Evolutionary conservation across 805 yeast species (phyloP).

Genomic region (Yamadazyma philogaea): DNA sequence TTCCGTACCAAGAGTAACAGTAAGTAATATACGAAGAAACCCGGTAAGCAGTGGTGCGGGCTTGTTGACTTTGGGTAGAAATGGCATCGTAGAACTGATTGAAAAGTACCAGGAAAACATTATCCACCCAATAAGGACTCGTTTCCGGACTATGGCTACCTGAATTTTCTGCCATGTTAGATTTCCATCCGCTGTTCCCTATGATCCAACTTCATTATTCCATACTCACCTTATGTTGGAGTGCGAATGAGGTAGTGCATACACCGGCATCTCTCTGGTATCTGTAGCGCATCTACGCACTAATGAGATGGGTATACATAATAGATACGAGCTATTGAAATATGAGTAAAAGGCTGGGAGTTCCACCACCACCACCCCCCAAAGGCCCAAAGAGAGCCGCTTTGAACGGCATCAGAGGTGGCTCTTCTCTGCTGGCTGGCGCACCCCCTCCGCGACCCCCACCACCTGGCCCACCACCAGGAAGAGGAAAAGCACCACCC

Average conservation of each 20-base stretch:
- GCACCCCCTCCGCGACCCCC: conserved; percentile 11
- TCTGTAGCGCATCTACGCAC: neutral
- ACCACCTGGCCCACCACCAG: conserved; percentile 14
- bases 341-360: conserved; percentile 18
- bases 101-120: conserved; percentile 1
- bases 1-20: conserved; percentile 36
- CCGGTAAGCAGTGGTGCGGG: conserved; percentile 1
- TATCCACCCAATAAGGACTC: too few relatives aligned
- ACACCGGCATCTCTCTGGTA: neutral
- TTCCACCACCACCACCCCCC: conserved; percentile 15
- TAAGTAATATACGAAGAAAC: conserved; percentile 20
- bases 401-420: neutral
- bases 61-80: conserved; percentile 8
- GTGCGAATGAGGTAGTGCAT: neutral
- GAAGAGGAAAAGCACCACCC: conserved; percentile 16
- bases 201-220: neutral
- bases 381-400: conserved; percentile 2
- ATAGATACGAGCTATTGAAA: neutral
- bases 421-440: conserved; percentile 5
- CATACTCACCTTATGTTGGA: neutral
- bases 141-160: neutral
- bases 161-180: conserved; percentile 2
- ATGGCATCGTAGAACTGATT: conserved; percentile 6
- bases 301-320: conserved; percentile 6
- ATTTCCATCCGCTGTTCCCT: neutral